Conservation (phyloP, 1,284 basidiomycete species). For the Cutaneotrichosporon sp. region DNA sequence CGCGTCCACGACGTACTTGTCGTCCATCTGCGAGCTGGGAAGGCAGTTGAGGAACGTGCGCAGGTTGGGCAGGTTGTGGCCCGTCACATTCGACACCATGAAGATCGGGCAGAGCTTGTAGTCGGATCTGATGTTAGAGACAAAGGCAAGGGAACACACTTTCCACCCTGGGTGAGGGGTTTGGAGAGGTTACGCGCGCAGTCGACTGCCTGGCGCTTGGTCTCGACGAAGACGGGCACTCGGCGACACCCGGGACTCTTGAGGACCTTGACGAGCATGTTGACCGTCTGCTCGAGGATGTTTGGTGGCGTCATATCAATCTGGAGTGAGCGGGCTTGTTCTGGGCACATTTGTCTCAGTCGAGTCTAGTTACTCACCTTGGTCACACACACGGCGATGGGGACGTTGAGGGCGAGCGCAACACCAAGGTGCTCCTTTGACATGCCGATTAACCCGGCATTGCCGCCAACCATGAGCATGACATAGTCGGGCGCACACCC, state of each 20-base stretch:
- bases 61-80: constrained; percentile 73
- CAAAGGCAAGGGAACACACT: constrained; percentile 52
- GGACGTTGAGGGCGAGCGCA: constrained; percentile 86
- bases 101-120: constrained; percentile 85
- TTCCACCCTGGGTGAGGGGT: constrained; percentile 62
- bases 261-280: constrained; percentile 89
- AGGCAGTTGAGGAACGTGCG: constrained; percentile 82
- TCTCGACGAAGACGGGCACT: constrained; percentile 55
- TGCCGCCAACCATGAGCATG: constrained; percentile 92
- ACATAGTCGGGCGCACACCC: constrained; percentile 94
- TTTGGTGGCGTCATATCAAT: constrained; percentile 97
- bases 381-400: constrained; percentile 90
- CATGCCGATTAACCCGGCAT: constrained; percentile 94
- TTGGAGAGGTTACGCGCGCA: constrained; percentile 61
- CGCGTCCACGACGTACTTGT: constrained; percentile 77
- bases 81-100: constrained; percentile 91
- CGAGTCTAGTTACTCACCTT: constrained; percentile 62
- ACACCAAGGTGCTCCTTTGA: constrained; percentile 96
- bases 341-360: background rate
- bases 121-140: constrained; percentile 4
- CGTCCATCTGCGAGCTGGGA: constrained; percentile 74
- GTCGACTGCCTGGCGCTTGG: constrained; percentile 69
- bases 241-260: constrained; percentile 88
- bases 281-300: constrained; percentile 82
- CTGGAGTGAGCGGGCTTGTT: constrained; percentile 51